Conservation (phyloP, 495 filamentous ascomycete species). For the Penicillium argentinense region DNA sequence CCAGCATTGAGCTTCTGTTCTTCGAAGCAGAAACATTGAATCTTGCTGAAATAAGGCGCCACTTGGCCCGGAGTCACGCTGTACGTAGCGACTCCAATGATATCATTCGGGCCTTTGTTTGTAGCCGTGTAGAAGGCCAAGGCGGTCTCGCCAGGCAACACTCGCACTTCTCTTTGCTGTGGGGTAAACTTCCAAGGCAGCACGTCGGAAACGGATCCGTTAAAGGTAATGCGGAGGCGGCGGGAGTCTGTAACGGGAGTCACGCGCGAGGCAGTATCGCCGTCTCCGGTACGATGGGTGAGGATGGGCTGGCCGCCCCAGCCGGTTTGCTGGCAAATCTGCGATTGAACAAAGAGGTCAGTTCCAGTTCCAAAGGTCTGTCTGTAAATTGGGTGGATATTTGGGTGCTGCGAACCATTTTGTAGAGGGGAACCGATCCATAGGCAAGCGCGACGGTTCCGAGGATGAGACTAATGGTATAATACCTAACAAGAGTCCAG, state of each 20-base stretch:
- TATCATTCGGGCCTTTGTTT: conserved; percentile 83
- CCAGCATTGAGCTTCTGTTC: conserved; percentile 91
- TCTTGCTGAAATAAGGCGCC: conserved; percentile 98
- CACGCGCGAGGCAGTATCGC: conserved; percentile 70
- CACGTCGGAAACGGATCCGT: conserved; percentile 88
- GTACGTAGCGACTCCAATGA: conserved; percentile 98
- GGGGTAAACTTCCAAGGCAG: conserved; percentile 97
- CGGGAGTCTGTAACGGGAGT: conserved; percentile 75
- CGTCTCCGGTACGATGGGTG: conserved; percentile 64
- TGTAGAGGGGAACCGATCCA: conserved; percentile 95
- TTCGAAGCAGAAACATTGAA: conserved; percentile 99
- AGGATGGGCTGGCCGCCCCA: conserved; percentile 92
- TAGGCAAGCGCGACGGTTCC: conserved; percentile 92
- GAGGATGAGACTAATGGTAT: conserved; percentile 80
- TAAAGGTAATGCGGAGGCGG: conserved; percentile 94
- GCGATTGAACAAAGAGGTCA: conserved; percentile 4
- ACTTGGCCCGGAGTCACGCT: conserved; percentile 94
- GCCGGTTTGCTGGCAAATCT: conserved; percentile 97
- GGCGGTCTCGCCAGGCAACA: conserved; percentile 94
- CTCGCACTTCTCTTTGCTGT: conserved; percentile 94
- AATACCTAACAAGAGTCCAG: conserved; percentile 59
- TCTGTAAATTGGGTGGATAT: neutral
- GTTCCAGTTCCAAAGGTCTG: neutral
- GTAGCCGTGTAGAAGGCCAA: conserved; percentile 97
- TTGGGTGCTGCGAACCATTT: conserved; percentile 63